Base-by-base conservation (phyloP, 1,284 basidiomycete species). In the Cutaneotrichosporon spelunceum region DNA sequence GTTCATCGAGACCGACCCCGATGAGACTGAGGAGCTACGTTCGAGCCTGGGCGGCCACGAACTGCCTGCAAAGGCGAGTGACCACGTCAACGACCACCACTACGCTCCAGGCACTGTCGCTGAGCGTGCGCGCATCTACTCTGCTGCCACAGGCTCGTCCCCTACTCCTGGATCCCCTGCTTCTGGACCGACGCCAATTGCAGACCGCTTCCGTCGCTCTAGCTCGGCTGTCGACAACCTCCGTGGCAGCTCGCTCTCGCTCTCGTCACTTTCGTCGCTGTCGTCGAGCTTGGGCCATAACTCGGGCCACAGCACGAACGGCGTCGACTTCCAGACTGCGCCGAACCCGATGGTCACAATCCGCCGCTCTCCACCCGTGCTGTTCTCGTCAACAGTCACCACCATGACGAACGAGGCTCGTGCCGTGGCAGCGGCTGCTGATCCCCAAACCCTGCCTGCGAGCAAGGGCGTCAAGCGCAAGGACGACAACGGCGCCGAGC, bases 131-230 rank as follows among this genome's bases (percentile, higher is more conserved):
- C 67, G 63, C 23, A 53, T 66, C 9, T 73, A 70, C 59, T 64
- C 68, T 13, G 26, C 26, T 16, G 13, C 48, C 16, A 50, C 48
- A 10, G 47, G 47, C 11, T 27, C 39, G 19, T n/a, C 39, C 19
- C 16, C 39, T n/a, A 19, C 39, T 19, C 29, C 48, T 16, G 48
- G 48, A 26, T 5, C 34, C n/a, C 16, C 39, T n/a, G 39, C 39
- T 19, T 49, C 48, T 16, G 48, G 48, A 26, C 13, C 34, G 0
- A 65, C 68, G 23, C 79, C 79, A 10, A 80, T 80, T 39, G 76
- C 76, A 6, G 79, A 80, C 60, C 66, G 67, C 16, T 80, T 78
- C 63, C 63, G 68, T 5, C 69, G 70, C 24, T 60, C 56, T 6
- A 36, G 29, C 30, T 11, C 30, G 2, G 34, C 45, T 63, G 10